Conservation (phyloP, 2,329 filamentous ascomycete genomes). For the Fusarium fracticaudum region DNA sequence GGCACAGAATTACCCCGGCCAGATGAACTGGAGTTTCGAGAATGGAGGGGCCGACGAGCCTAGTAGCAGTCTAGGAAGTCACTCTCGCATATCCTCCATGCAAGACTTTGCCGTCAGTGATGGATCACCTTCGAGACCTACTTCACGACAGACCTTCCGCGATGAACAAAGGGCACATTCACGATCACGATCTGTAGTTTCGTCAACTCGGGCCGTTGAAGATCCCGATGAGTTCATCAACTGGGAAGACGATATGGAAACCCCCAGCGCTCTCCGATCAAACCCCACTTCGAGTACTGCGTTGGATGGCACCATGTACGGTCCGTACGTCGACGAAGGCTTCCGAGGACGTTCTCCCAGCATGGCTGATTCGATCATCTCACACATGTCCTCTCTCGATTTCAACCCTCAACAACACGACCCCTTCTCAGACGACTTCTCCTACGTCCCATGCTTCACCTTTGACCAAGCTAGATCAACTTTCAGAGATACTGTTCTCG, state of each 20-base stretch:
- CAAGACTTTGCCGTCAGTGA: slow-evolving; percentile 53
- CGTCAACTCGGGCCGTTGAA: slow-evolving; percentile 45
- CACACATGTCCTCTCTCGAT: slow-evolving; percentile 74
- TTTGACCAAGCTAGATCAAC: slow-evolving; percentile 82
- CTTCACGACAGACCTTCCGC: slow-evolving; percentile 51
- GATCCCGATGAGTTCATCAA: slow-evolving; percentile 49
- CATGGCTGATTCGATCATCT: slow-evolving; percentile 79
- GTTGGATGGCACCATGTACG: slow-evolving; percentile 82
- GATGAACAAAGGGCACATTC: slow-evolving; percentile 59
- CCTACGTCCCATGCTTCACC: slow-evolving; percentile 93
- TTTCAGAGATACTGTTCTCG: slow-evolving; percentile 92
- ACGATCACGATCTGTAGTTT: slow-evolving; percentile 58
- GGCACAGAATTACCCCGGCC: slow-evolving; percentile 59
- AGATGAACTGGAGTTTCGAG: slow-evolving; percentile 85
- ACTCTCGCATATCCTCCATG: slow-evolving; percentile 55
- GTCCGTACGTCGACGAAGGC: slow-evolving; percentile 70
- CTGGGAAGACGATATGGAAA: slow-evolving; percentile 64
- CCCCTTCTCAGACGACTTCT: slow-evolving; percentile 84
- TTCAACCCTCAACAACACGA: slow-evolving; percentile 68
- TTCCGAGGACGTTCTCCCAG: slow-evolving; percentile 78
- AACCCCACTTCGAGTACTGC: slow-evolving; percentile 64
- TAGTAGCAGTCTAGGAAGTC: slow-evolving; percentile 50
- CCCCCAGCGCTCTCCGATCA: slow-evolving; percentile 62
- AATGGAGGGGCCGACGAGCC: slow-evolving; percentile 71
- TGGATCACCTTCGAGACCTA: slow-evolving; percentile 50